These are phyloP conservation scores for Phellopilus nigrolimitatus DNA, from an alignment of 1,284 basidiomycete genomes.

Conservation along the genomic window DNA sequence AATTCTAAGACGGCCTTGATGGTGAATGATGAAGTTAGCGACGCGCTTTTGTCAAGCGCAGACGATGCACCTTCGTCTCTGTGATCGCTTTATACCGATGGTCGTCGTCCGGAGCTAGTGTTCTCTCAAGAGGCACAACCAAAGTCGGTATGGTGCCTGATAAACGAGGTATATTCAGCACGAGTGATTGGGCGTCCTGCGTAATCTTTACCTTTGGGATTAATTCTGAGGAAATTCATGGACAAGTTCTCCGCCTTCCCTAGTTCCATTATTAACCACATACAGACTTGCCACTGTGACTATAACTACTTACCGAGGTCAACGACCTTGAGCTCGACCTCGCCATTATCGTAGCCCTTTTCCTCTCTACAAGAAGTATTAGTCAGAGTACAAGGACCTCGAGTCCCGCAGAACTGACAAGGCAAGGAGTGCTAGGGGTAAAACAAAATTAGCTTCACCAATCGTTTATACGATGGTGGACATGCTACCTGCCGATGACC, in stretches of 20 bases:
- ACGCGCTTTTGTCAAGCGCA: constrained; percentile 1
- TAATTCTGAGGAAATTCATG: constrained; percentile 68
- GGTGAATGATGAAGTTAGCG: constrained; percentile 8
- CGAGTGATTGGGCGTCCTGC: not conserved
- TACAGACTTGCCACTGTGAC: not conserved
- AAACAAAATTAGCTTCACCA: not conserved
- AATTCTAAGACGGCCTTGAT: constrained; percentile 71
- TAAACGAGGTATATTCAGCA: constrained; percentile 4
- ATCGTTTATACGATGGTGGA: not conserved
- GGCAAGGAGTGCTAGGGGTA: constrained; percentile 24
- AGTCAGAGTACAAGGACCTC: constrained; percentile 12
- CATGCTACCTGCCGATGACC: constrained; percentile 56
- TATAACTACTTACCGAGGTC: constrained; percentile 46
- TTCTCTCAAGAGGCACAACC: constrained; percentile 75
- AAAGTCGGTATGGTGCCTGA: constrained; percentile 80
- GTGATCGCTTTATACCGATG: constrained; percentile 78
- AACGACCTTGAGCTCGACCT: constrained; percentile 58
- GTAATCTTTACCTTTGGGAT: constrained; percentile 55
- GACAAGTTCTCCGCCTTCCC: constrained; percentile 66
- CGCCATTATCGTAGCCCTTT: constrained; percentile 69
- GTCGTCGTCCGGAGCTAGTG: constrained; percentile 65
- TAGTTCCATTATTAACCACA: constrained; percentile 26
- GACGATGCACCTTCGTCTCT: constrained; percentile 58
- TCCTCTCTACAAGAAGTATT: constrained; percentile 44
- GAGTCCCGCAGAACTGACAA: constrained; percentile 22